Base-by-base conservation (phyloP, 441 rosid species). In the Kokia cookei region DNA sequence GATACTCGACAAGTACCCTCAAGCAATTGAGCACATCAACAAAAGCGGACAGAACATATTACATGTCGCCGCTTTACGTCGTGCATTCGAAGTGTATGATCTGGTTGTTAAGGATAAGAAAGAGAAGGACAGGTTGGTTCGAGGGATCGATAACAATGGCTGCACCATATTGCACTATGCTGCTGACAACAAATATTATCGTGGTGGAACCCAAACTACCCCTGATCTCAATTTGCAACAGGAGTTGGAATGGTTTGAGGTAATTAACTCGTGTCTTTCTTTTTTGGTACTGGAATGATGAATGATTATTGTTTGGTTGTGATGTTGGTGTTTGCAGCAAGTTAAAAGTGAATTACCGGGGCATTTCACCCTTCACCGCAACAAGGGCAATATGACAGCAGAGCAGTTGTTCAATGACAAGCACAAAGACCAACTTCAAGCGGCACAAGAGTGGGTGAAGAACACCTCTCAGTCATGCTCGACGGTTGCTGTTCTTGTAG, bases 401-500 rank as follows among this genome's bases (percentile, higher is more conserved):
- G 0, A n/a, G 4, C 14, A 71, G 32, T 47, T 75, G 50, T 81
- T 81, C 61, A 3, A 61, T n/a, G 14, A 10, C 0, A 57, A 0
- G 27, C 84, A 81, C 50, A 0, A 37, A 2, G 15, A 48, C 0
- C 81, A 71, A 45, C 79, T 17, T 57, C 4, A 47, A 15, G 37
- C 61, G 1, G 79, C 81, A 0, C 74, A 72, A 48, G 35, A 47
- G 9, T 81, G 84, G 81, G 60, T 64, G 19, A 76, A 75, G 45
- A 57, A 40, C 5, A 77, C 80, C 3, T 66, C 76, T 10, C 17
- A 74, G 2, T 77, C 83, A 12, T 81, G 83, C 78, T 81, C 79
- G 5, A 58, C 76, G 4, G 79, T 81, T 5, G 74, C 83, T 2
- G 69, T 54, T 47, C 66, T 81, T 0, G 74, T 74, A 2, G 74